Evolutionary conservation across 371 early-diverging fungal species (phyloP).

Genomic region (Mortierella sp.): DNA sequence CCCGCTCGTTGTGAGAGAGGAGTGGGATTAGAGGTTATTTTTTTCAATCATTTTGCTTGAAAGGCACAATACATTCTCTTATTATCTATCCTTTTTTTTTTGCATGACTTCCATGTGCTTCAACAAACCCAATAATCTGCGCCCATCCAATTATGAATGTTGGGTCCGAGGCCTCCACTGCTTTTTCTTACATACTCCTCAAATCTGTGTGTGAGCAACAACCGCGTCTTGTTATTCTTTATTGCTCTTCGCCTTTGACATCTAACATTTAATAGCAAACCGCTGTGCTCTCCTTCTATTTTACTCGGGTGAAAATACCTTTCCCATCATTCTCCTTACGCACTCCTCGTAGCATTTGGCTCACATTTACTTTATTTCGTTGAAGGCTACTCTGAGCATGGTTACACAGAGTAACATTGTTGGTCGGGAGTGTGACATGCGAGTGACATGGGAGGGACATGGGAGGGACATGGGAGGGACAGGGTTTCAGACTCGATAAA

Average conservation of each 20-base stretch:
- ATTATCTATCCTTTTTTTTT: neutral
- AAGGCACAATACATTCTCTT: neutral
- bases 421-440: too few relatives aligned
- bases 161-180: neutral
- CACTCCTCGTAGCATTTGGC: too few relatives aligned
- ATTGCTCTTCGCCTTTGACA: constrained; percentile 5
- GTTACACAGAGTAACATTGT: too few relatives aligned
- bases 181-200: neutral
- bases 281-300: neutral
- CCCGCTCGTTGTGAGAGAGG: too few relatives aligned
- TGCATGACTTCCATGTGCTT: neutral
- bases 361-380: too few relatives aligned
- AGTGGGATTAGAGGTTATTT: too few relatives aligned
- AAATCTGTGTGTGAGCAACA: neutral
- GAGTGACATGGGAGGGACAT: too few relatives aligned
- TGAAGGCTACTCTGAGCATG: too few relatives aligned
- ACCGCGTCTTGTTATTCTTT: neutral
- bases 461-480: too few relatives aligned
- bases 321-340: constrained; percentile 5
- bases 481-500: too few relatives aligned
- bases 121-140: constrained; percentile 1
- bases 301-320: neutral
- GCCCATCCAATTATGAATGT: constrained; percentile 5
- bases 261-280: constrained; percentile 1
- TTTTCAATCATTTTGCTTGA: too few relatives aligned